These are phyloP conservation scores for Leccinum longicurvipes DNA, from an alignment of 768 basidiomycete species.

Conservation along the genomic window DNA sequence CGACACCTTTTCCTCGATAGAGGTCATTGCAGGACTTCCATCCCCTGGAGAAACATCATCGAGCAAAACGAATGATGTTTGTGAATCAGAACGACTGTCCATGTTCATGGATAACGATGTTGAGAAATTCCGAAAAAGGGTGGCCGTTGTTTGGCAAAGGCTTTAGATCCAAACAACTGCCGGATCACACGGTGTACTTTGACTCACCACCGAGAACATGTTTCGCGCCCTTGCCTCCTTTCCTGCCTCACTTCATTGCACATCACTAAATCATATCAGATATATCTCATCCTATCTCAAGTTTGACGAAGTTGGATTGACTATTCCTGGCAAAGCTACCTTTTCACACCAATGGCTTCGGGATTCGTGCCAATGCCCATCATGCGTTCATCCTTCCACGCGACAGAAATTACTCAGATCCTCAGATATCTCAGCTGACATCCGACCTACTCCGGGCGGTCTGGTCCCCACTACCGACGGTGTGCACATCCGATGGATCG, in stretches of 20 bases:
- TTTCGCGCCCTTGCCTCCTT: neutral
- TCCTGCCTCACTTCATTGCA: neutral
- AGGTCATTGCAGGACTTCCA: neutral
- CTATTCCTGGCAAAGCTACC: constrained; percentile 34
- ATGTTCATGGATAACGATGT: constrained; percentile 7
- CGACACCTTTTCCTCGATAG: constrained; percentile 4
- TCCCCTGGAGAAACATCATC: constrained; percentile 13
- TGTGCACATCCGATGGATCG: constrained; percentile 52
- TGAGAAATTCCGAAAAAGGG: constrained; percentile 1
- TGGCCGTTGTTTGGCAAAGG: constrained; percentile 29
- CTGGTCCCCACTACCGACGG: constrained; percentile 43
- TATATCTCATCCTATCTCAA: constrained; percentile 5
- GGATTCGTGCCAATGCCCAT: constrained; percentile 74
- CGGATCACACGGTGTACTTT: too few relatives aligned
- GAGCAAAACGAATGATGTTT: constrained; percentile 49
- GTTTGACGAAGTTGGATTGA: constrained; percentile 13
- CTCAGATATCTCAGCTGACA: constrained; percentile 56
- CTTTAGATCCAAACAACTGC: constrained; percentile 29
- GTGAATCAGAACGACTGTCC: constrained; percentile 35
- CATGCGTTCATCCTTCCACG: constrained; percentile 75
- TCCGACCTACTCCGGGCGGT: constrained; percentile 42
- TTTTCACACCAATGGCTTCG: constrained; percentile 79
- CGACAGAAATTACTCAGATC: constrained; percentile 73
- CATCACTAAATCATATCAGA: constrained; percentile 1
- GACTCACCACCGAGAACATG: constrained; percentile 7